Evolutionary conservation across 2,329 filamentous ascomycete genomes (phyloP).

Genomic region (Teratosphaeria zuluensis): DNA sequence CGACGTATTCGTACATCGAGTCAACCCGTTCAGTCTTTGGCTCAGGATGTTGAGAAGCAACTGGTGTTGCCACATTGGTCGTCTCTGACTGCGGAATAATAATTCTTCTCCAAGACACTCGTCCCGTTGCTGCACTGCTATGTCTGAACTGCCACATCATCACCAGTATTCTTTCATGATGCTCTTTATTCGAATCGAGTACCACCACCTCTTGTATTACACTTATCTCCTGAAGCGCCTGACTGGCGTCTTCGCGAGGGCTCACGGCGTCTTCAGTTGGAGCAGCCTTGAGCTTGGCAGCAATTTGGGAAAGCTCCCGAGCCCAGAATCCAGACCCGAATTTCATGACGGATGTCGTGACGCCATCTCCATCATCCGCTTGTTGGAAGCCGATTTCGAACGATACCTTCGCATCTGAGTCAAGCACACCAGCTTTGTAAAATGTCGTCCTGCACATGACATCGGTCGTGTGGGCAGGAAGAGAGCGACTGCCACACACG

Average conservation of each 20-base stretch:
- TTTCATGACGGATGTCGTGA: constrained; percentile 19
- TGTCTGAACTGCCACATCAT: constrained; percentile 22
- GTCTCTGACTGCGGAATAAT: constrained; percentile 7
- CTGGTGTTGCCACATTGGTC: not conserved
- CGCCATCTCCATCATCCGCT: constrained; percentile 10
- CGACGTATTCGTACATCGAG: constrained; percentile 14
- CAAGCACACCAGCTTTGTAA: constrained; percentile 13
- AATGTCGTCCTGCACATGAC: constrained; percentile 18
- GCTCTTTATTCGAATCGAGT: constrained; percentile 22
- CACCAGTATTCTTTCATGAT: constrained; percentile 19
- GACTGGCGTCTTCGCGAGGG: constrained; percentile 17
- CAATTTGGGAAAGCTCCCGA: constrained; percentile 24
- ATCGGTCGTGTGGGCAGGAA: constrained; percentile 9
- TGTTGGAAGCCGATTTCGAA: constrained; percentile 8
- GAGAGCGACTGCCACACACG: constrained; percentile 17
- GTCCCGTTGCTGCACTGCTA: constrained; percentile 12
- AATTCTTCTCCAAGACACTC: constrained; percentile 20
- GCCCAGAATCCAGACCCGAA: constrained; percentile 40
- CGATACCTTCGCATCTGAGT: constrained; percentile 5
- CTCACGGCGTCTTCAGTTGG: constrained; percentile 5
- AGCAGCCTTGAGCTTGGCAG: constrained; percentile 8
- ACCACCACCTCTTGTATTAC: constrained; percentile 34
- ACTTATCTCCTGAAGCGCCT: constrained; percentile 27
- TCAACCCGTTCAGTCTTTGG: constrained; percentile 13
- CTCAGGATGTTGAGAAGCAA: constrained; percentile 2